These are phyloP conservation scores for Lasiosphaeria hispida DNA, from an alignment of 495 filamentous ascomycete species.

Conservation along the genomic window DNA sequence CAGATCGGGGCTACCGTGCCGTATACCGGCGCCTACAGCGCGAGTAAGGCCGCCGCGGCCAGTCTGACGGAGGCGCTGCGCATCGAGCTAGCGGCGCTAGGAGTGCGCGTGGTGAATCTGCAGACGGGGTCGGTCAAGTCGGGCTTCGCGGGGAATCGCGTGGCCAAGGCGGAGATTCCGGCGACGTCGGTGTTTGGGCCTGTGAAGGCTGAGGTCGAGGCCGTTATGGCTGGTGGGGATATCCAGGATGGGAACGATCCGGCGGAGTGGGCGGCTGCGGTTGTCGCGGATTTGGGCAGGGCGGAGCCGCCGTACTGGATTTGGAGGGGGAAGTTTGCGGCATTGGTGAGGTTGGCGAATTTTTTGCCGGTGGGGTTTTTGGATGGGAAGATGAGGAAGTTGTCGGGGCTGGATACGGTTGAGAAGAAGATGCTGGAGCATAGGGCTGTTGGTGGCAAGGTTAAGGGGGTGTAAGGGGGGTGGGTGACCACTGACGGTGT, in stretches of 20 bases:
- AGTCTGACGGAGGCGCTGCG: slow-evolving; percentile 1
- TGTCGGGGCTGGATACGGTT: background rate
- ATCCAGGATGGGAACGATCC: background rate
- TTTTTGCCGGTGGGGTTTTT: background rate
- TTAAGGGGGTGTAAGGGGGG: too few species aligned
- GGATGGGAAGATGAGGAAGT: background rate
- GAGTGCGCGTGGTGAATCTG: background rate
- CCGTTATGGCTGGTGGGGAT: background rate
- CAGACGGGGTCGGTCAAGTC: background rate
- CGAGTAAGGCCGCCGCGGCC: background rate
- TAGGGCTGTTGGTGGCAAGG: too few species aligned
- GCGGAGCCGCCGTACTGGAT: background rate
- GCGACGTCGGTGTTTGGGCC: background rate
- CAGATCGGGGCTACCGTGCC: background rate
- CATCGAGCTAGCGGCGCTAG: background rate
- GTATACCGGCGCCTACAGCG: background rate
- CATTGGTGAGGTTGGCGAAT: background rate
- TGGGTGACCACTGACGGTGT: too few species aligned
- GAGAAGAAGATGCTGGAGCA: background rate
- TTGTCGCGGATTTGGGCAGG: background rate
- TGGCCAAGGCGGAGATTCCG: background rate
- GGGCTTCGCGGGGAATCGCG: background rate
- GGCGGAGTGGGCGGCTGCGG: background rate
- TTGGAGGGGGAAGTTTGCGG: background rate
- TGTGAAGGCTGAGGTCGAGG: background rate